These are phyloP conservation scores for Puccinellia tenuiflora DNA, from an alignment of 176 grass and related monocot genomes.

Conservation along the genomic window DNA sequence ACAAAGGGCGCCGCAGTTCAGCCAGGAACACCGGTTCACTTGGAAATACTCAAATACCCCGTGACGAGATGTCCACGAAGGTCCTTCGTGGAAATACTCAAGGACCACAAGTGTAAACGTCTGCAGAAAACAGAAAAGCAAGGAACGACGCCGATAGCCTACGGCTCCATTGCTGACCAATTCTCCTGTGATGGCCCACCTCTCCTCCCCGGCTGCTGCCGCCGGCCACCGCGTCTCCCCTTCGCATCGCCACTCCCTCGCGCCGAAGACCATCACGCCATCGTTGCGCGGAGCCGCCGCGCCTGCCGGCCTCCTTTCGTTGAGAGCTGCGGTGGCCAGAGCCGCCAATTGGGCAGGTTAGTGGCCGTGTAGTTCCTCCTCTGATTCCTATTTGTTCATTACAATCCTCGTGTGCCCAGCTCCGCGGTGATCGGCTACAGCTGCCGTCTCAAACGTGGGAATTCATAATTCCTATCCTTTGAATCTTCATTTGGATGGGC, in stretches of 20 bases:
- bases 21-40: too few relatives aligned
- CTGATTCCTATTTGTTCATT: background rate
- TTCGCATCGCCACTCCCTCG: background rate
- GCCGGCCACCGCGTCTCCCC: constrained; percentile 17
- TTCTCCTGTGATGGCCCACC: constrained; percentile 28
- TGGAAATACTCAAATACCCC: too few relatives aligned
- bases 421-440: background rate
- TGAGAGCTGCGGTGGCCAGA: background rate
- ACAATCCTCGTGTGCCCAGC: background rate
- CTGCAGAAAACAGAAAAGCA: background rate
- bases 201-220: background rate
- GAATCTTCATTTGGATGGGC: background rate
- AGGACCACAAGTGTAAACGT: too few relatives aligned
- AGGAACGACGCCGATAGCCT: background rate
- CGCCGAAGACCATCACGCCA: background rate
- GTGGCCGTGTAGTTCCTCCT: background rate
- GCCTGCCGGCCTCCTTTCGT: background rate
- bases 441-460: background rate
- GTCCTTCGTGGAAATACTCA: too few relatives aligned
- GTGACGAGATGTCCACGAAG: too few relatives aligned
- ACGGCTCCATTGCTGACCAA: background rate
- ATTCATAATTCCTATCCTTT: background rate
- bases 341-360: constrained; percentile 19
- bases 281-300: background rate
- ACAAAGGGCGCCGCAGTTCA: too few relatives aligned